Conservation (phyloP, 768 basidiomycete genomes). For the Coprinopsis sp. region DNA sequence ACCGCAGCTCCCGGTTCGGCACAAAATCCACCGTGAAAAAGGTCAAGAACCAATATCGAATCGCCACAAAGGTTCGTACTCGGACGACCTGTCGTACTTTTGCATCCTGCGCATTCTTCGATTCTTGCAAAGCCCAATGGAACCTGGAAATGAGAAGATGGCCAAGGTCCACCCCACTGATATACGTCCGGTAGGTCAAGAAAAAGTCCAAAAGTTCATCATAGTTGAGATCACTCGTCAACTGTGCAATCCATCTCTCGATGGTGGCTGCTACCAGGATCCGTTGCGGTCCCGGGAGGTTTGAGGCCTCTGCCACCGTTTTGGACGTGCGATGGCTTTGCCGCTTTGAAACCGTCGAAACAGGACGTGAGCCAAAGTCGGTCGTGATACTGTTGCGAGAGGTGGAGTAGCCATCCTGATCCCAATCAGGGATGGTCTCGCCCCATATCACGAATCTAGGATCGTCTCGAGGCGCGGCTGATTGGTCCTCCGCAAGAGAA, state of each 20-base stretch:
- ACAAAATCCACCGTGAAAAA: slow-evolving; percentile 89
- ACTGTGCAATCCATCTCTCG: slow-evolving; percentile 89
- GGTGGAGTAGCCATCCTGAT: slow-evolving; percentile 27
- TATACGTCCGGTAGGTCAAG: slow-evolving; percentile 86
- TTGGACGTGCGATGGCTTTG: slow-evolving; percentile 30
- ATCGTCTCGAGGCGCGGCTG: slow-evolving; percentile 75
- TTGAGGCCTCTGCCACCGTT: slow-evolving; percentile 27
- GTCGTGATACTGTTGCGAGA: slow-evolving; percentile 32
- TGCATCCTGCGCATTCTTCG: slow-evolving; percentile 54
- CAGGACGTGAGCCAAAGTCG: slow-evolving; percentile 23
- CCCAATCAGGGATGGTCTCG: slow-evolving; percentile 36
- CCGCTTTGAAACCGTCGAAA: slow-evolving; percentile 32
- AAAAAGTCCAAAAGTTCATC: slow-evolving; percentile 89
- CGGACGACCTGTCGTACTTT: slow-evolving; percentile 72
- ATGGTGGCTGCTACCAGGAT: slow-evolving; percentile 87
- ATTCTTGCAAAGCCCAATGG: slow-evolving; percentile 73
- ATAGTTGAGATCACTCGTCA: slow-evolving; percentile 82
- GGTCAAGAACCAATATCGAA: slow-evolving; percentile 86
- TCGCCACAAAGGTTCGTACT: slow-evolving; percentile 84
- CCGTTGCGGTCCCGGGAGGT: slow-evolving; percentile 31
- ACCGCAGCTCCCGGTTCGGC: slow-evolving; percentile 70
- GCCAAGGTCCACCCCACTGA: slow-evolving; percentile 73
- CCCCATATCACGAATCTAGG: slow-evolving; percentile 94
- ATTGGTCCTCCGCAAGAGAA: slow-evolving; percentile 60
- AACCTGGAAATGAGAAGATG: slow-evolving; percentile 83